These are phyloP conservation scores for Endocarpon pusillum DNA, from an alignment of 495 filamentous ascomycete genomes.

Conservation along the genomic window DNA sequence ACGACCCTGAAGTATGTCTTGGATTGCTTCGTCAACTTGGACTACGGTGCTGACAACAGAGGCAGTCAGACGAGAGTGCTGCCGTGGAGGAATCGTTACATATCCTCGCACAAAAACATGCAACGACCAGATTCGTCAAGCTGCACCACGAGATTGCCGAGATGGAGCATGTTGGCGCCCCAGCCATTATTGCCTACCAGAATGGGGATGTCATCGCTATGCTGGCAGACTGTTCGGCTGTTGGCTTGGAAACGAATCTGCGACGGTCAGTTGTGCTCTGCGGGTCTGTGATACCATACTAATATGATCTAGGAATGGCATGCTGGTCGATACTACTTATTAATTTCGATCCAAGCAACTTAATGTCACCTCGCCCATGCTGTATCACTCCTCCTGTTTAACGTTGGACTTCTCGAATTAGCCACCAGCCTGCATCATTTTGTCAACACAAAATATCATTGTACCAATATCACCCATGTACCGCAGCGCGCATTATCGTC, in stretches of 20 bases:
- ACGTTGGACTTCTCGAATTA: no score
- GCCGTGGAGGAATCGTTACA: constrained; percentile 62
- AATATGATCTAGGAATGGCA: no score
- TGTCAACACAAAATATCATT: no score
- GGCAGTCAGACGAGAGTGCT: constrained; percentile 53
- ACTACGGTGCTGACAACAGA: constrained; percentile 9
- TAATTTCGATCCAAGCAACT: no score
- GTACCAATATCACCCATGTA: no score
- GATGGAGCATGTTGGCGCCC: constrained; percentile 79
- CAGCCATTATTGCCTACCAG: constrained; percentile 77
- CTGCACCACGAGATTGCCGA: constrained; percentile 86
- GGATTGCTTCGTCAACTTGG: constrained; percentile 9
- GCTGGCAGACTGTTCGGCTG: constrained; percentile 64
- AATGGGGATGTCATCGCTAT: constrained; percentile 83
- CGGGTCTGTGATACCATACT: no score
- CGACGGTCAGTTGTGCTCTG: no score
- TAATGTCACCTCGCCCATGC: no score
- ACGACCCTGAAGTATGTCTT: constrained; percentile 63
- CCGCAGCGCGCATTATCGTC: no score
- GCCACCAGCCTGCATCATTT: no score
- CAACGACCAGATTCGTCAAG: constrained; percentile 69
- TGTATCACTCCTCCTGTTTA: no score
- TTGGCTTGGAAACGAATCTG: constrained; percentile 40
- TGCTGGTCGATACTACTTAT: no score
- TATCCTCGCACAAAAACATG: constrained; percentile 50